Evolutionary conservation across 2,329 filamentous ascomycete genomes (phyloP), one percentile per base, ranked within the genome.

Genomic region (Xylaria sp.): DNA sequence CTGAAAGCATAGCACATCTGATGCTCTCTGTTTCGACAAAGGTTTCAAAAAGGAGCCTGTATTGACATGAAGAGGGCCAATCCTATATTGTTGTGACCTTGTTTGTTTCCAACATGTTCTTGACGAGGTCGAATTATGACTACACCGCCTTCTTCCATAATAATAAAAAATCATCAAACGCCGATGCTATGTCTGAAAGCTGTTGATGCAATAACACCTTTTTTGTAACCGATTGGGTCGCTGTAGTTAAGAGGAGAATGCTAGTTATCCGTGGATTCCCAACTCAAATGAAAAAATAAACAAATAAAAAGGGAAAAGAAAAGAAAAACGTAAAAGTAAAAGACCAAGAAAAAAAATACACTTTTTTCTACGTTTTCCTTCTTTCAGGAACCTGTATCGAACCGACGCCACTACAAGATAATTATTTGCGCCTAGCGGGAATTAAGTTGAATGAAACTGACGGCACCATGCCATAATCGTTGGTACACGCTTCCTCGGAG

Each of bases 311-410:
- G n/a, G n/a, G n/a, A n/a, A n/a, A n/a, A n/a, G n/a, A n/a, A n/a
- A n/a, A n/a, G n/a, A n/a, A n/a, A n/a, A n/a, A n/a, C n/a, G n/a
- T n/a, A n/a, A n/a, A n/a, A n/a, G n/a, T n/a, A n/a, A n/a, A n/a
- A n/a, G 50, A 17, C 33, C 36, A 17, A 11, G 49, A 38, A 20
- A 22, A 47, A 61, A 59, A 57, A 17, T 61, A 65, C 53, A 53
- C 49, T 50, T 68, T 64, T 65, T 63, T 67, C 61, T 67, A 60
- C 42, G 58, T 45, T 61, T 58, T 42, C 65, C 58, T 49, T 67
- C 55, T 59, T 55, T 50, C 53, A 42, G 50, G 44, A 39, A 44
- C 53, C 54, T 67, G 58, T 66, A 66, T 64, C 51, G 39, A 58
- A 39, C 44, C 39, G 50, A 61, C 47, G 51, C 47, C 33, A 42